Base-by-base conservation (phyloP, 768 basidiomycete species). In the Wakefieldia striispora region DNA sequence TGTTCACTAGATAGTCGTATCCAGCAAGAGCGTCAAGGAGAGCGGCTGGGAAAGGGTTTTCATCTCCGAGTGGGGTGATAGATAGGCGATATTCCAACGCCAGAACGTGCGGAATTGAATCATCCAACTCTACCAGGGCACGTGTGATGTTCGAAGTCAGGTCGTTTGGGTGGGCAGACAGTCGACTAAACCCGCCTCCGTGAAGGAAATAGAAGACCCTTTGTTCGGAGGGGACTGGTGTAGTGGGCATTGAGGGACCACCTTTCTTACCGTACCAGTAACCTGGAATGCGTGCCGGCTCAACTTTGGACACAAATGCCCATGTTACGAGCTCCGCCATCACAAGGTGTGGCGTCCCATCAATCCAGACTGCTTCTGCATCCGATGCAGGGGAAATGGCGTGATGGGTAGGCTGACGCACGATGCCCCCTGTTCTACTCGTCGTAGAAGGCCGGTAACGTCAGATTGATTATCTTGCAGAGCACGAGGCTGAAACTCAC, bases 31-130 rank as follows among this genome's bases (percentile, higher is more conserved):
- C 82, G 60, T 93, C 89, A 13, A 92, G 68, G 0, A 93, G 72
- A 17, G 86, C 86, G 0, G 84, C 73, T 0, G 90, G 90, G 72
- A 92, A 92, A 8, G 87, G 78, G 52, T 83, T 73, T 5, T 67
- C 67, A 12, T 71, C 65, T 24, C 61, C 52, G 58, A 69, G 69
- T 23, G 80, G 75, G 42, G 70, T 62, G 6, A 79, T 68, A 34
- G 81, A 79, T 38, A 85, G 76, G 6, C 88, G 83, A 65, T 92
- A 93, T 66, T 91, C 90, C 41, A 88, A 57, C 12, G 78, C 76
- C 58, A 88, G 77, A 5, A 73, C 69, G 36, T 83, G 78, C 24
- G 70, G 63, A n/a, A 82, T 62, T 12, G 70, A 52, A 36, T 70
- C 62, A 35, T 71, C 67, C 33, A 78, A 69, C 50, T 79, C 60